Conservation (phyloP, 2,329 filamentous ascomycete species). For the Diaporthe longicolla region DNA sequence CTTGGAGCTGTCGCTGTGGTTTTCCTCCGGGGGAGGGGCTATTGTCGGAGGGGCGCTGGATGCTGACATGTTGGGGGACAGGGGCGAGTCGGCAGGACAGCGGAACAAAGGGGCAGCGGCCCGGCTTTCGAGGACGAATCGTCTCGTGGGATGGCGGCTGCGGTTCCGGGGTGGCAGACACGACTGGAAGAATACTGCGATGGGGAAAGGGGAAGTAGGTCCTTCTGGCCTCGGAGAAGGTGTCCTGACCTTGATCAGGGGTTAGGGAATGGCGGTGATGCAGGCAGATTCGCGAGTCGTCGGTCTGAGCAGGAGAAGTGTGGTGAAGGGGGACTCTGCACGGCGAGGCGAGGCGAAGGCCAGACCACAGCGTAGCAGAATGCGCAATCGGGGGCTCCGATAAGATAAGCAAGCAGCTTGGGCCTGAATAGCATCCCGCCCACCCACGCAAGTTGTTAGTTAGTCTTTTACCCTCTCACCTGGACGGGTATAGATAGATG, state of each 20-base stretch:
- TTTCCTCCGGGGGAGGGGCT: slow-evolving; percentile 58
- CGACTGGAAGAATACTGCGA: slow-evolving; percentile 1
- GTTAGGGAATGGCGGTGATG: slow-evolving; percentile 39
- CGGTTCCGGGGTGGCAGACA: slow-evolving; percentile 1
- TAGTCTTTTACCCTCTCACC: too few relatives aligned
- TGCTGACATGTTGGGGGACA: slow-evolving; percentile 52
- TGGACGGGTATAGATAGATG: too few relatives aligned
- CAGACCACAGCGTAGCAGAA: slow-evolving; percentile 34
- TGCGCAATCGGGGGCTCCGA: slow-evolving; percentile 24
- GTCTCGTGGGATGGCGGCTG: slow-evolving; percentile 18
- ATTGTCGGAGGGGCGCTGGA: slow-evolving; percentile 37
- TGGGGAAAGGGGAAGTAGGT: slow-evolving; percentile 1
- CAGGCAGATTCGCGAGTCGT: slow-evolving; percentile 27
- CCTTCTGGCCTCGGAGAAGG: slow-evolving; percentile 17
- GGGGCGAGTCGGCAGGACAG: slow-evolving; percentile 21
- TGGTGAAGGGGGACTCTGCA: not conserved
- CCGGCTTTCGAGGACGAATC: slow-evolving; percentile 28
- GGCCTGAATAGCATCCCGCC: slow-evolving; percentile 31
- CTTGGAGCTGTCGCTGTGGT: slow-evolving; percentile 85
- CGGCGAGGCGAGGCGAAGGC: slow-evolving; percentile 24
- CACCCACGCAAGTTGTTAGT: not conserved
- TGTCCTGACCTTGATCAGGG: slow-evolving; percentile 25
- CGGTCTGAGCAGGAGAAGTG: slow-evolving; percentile 1
- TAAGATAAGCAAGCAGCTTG: slow-evolving; percentile 27
- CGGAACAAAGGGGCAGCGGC: slow-evolving; percentile 34